Percentiles rank a stretch among this genome's conserved stretches.
phyloP scores from a whole-genome alignment of 2,329 filamentous ascomycete species.

The Diplocarpon rosae region DNA sequence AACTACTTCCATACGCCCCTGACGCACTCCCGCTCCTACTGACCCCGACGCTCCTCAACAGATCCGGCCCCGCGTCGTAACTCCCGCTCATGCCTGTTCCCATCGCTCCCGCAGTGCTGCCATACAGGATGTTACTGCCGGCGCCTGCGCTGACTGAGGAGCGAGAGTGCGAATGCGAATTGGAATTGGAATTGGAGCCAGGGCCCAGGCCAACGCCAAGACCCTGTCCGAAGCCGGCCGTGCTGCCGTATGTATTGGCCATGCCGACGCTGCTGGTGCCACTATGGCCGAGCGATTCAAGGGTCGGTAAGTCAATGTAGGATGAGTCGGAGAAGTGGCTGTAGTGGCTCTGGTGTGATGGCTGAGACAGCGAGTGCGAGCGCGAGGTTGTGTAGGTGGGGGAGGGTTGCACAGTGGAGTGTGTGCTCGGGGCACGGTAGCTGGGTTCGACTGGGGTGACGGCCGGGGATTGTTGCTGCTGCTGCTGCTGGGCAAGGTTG shows the following conservation, averaged over 20 bases:
- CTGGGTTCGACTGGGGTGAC: constrained; percentile 17
- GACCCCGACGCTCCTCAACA: constrained; percentile 12
- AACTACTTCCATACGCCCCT: not conserved
- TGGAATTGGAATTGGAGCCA: constrained; percentile 6
- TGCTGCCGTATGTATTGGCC: constrained; percentile 3
- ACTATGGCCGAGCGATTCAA: constrained; percentile 23
- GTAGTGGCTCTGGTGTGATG: constrained; percentile 24
- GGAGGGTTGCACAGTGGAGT: constrained; percentile 19
- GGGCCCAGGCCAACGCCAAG: constrained; percentile 12
- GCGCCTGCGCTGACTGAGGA: not conserved
- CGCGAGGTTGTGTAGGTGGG: constrained; percentile 17
- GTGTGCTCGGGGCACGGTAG: constrained; percentile 18
- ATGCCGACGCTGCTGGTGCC: constrained; percentile 13
- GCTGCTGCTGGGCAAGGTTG: constrained; percentile 9
- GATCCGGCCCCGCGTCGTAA: constrained; percentile 16
- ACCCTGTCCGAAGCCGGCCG: constrained; percentile 14
- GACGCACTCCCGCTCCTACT: constrained; percentile 1
- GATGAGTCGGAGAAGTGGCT: constrained; percentile 22
- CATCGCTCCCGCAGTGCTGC: constrained; percentile 10
- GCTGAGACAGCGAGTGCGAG: constrained; percentile 18
- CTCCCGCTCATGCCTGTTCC: constrained; percentile 9
- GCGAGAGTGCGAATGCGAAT: no score
- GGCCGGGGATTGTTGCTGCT: constrained; percentile 15
- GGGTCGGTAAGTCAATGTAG: constrained; percentile 24
- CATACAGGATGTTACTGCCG: constrained; percentile 16